A percentile compares a stretch with the other conserved stretches of the same genome.
Conservation (phyloP, 2,329 filamentous ascomycete genomes). For the Hirsutella thompsonii region DNA sequence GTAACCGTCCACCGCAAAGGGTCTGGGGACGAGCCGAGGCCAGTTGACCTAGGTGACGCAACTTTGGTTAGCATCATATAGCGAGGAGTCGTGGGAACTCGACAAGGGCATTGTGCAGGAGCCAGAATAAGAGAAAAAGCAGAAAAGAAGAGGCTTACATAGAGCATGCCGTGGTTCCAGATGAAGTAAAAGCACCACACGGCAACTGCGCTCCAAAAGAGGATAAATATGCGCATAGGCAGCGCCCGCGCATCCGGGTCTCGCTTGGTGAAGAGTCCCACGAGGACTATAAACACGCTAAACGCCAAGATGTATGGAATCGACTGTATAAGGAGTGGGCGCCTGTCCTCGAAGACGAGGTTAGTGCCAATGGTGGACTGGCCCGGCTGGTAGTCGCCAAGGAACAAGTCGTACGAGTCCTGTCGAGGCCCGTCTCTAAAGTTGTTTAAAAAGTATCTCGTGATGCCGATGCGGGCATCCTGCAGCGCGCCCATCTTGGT, state of each 20-base stretch:
- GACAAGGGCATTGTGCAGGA: slow-evolving; percentile 2
- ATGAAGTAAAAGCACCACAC: slow-evolving; percentile 69
- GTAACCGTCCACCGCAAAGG: slow-evolving; percentile 78
- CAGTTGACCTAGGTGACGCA: slow-evolving; percentile 70
- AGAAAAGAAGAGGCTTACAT: slow-evolving; percentile 48
- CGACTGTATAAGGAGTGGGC: slow-evolving; percentile 82
- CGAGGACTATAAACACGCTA: slow-evolving; percentile 69
- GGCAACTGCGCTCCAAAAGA: slow-evolving; percentile 63
- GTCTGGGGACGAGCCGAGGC: slow-evolving; percentile 87
- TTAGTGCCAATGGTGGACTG: slow-evolving; percentile 57
- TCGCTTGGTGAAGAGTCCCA: slow-evolving; percentile 60
- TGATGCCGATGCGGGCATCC: slow-evolving; percentile 78
- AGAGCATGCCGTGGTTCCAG: slow-evolving; percentile 75
- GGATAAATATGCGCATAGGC: slow-evolving; percentile 67
- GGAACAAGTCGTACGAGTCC: slow-evolving; percentile 89
- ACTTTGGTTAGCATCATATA: too few species aligned
- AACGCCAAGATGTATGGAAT: slow-evolving; percentile 84
- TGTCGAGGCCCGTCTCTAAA: slow-evolving; percentile 88
- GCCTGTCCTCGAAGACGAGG: slow-evolving; percentile 68
- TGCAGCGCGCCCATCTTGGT: slow-evolving; percentile 77
- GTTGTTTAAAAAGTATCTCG: slow-evolving; percentile 86
- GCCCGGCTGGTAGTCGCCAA: slow-evolving; percentile 72
- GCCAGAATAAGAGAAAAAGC: background rate
- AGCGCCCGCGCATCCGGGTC: slow-evolving; percentile 64
- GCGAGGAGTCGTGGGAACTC: too few species aligned